Evolutionary conservation across 495 filamentous ascomycete species (phyloP), one percentile per base, ranked within the genome.

Genomic region (Talaromyces borbonicus): DNA sequence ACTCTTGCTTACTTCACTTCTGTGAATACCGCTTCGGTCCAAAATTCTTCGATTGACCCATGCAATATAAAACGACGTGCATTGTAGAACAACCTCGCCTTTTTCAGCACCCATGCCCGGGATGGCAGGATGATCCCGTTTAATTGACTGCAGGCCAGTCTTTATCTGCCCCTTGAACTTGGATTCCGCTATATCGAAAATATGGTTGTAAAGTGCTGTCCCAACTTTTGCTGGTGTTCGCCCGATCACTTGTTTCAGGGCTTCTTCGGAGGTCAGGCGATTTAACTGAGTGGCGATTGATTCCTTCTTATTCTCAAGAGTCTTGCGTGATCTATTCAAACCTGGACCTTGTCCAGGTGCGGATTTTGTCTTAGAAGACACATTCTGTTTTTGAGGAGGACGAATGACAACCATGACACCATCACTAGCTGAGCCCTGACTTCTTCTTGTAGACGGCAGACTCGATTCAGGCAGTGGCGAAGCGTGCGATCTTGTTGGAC

Each of bases 21-120:
- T 47, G 3, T 16, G 38, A 19, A 64, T 56, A 3, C 62, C 63
- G 29, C 48, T 18, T 14, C 25, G 16, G 9, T 45, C 37, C 14
- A 56, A 45, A 38, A 50, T 52, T 7, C 47, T 43, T 19, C 63
- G 60, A 27, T 63, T 60, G 7, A 66, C 43, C 62, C 66, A 73
- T 14, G 62, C 65, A 18, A 73, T 58, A 29, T 58, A 68, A 39
- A 68, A 54, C 11, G 56, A 50, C 1, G 58, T 57, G 5, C 60
- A 51, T 2, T 60, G 58, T 59, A 70, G 63, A 16, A 61, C 40
- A 3, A 52, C 14, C 8, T 41, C 19, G 11, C 47, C 54, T 14
- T 55, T 43, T 1, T 19, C 9, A 3, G 44, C n/a, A 19, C 51
- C 47, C 26, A 56, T 25, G n/a, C 49, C 48, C n/a, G n/a, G 26